Evolutionary conservation across 108 stramenopile genomes (phyloP).

Genomic region (Skeletonema tropicum): DNA sequence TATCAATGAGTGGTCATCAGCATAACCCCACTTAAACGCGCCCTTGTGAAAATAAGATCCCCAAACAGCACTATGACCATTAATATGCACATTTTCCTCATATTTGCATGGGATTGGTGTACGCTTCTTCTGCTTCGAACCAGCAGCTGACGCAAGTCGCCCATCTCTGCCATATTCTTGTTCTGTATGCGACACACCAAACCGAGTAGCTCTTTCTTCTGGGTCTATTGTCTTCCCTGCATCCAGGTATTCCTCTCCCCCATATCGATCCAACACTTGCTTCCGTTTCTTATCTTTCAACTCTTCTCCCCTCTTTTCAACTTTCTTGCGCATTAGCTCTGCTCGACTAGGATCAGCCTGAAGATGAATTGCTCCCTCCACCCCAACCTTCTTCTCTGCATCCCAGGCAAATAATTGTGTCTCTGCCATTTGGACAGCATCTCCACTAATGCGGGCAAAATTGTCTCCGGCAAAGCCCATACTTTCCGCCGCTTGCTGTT

Average conservation of each 20-base stretch:
- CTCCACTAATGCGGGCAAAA: conserved; percentile 91
- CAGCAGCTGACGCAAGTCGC: conserved; percentile 54
- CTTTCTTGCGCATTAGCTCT: conserved; percentile 88
- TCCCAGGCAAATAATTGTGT: conserved; percentile 99
- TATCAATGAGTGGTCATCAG: conserved; percentile 95
- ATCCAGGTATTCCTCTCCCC: conserved; percentile 89
- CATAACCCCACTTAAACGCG: conserved; percentile 95
- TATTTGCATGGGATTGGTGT: conserved; percentile 88
- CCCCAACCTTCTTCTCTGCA: conserved; percentile 72
- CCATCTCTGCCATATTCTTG: conserved; percentile 92
- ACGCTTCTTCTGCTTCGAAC: conserved; percentile 36
- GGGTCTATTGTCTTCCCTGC: conserved; percentile 6
- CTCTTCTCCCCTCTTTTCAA: conserved; percentile 77
- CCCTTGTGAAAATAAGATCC: conserved; percentile 95
- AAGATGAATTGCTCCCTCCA: conserved; percentile 81
- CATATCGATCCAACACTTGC: conserved; percentile 94
- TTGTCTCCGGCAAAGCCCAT: conserved; percentile 96
- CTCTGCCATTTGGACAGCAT: conserved; percentile 88
- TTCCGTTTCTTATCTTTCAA: conserved; percentile 77
- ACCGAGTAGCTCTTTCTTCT: conserved; percentile 72
- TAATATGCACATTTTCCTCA: conserved; percentile 92
- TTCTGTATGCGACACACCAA: conserved; percentile 69
- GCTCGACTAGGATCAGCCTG: conserved; percentile 97
- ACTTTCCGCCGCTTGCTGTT: conserved; percentile 58
- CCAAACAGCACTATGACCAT: conserved; percentile 96